Percentiles rank a stretch among this genome's conserved stretches.
These are phyloP conservation scores for Podospora tetraspora DNA, from an alignment of 495 filamentous ascomycete genomes.

Conservation along the genomic window DNA sequence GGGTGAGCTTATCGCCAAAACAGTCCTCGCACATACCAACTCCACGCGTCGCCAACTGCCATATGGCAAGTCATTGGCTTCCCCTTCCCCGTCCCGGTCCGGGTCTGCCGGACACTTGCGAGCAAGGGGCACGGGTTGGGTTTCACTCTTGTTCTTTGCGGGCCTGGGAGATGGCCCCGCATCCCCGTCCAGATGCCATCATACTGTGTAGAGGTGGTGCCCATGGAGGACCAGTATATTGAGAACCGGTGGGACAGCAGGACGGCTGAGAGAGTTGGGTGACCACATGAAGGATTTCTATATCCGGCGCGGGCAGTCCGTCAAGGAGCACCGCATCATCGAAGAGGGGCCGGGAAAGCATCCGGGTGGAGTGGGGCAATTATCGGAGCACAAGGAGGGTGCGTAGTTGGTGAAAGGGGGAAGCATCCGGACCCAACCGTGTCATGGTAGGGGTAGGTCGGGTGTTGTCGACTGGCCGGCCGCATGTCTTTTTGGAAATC, in stretches of 20 bases:
- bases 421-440: not conserved
- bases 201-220: not conserved
- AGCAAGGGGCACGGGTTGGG: not conserved
- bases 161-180: not conserved
- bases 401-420: not conserved
- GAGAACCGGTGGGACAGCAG: not conserved
- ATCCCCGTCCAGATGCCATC: not conserved
- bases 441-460: not conserved
- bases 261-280: not conserved
- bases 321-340: not conserved
- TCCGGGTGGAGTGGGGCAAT: slow-evolving; percentile 1
- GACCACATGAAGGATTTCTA: not conserved
- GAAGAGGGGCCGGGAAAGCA: not conserved
- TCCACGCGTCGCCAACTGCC: not conserved
- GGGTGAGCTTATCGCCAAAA: not conserved
- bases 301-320: not conserved
- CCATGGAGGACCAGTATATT: not conserved
- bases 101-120: not conserved
- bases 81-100: not conserved
- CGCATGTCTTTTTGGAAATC: not conserved
- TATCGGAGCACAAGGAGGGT: not conserved
- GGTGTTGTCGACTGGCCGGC: not conserved
- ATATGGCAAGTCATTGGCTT: not conserved
- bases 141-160: not conserved
- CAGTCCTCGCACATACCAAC: not conserved